Conservation (phyloP, 2,329 filamentous ascomycete species). For the Apiospora sp. region DNA sequence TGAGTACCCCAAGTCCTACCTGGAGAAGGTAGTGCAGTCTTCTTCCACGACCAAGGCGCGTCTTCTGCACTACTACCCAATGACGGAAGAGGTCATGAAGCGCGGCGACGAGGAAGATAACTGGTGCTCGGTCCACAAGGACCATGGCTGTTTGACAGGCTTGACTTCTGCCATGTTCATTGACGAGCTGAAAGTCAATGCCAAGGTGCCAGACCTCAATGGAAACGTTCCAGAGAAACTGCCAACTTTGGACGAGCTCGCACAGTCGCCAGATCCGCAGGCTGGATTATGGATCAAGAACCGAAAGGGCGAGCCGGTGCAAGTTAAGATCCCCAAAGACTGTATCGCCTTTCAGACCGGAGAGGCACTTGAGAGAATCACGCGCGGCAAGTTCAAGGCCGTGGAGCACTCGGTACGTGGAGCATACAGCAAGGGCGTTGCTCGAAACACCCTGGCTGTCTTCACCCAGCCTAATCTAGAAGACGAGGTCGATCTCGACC, state of each 20-base stretch:
- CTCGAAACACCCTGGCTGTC: constrained; percentile 89
- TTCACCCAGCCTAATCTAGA: constrained; percentile 96
- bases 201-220: constrained; percentile 46
- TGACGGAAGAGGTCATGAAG: constrained; percentile 47
- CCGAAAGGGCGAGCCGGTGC: constrained; percentile 80
- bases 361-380: constrained; percentile 90
- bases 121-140: constrained; percentile 92
- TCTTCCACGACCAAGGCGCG: constrained; percentile 91
- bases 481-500: constrained; percentile 75
- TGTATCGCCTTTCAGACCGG: constrained; percentile 97
- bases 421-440: constrained; percentile 68
- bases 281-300: constrained; percentile 96
- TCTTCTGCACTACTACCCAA: constrained; percentile 91
- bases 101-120: constrained; percentile 74
- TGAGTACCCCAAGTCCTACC: constrained; percentile 78
- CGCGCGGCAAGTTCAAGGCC: constrained; percentile 87
- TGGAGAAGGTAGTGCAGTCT: constrained; percentile 85
- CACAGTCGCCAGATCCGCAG: constrained; percentile 78
- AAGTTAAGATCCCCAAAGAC: constrained; percentile 89
- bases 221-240: constrained; percentile 45
- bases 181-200: constrained; percentile 67
- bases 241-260: constrained; percentile 72
- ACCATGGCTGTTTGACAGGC: constrained; percentile 93
- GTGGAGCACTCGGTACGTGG: constrained; percentile 96
- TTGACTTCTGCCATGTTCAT: constrained; percentile 97